A percentile compares a stretch with the other conserved stretches of the same genome.
phyloP scores from a whole-genome alignment of 192 early-diverging fungal genomes.

The Backusella sp. region DNA sequence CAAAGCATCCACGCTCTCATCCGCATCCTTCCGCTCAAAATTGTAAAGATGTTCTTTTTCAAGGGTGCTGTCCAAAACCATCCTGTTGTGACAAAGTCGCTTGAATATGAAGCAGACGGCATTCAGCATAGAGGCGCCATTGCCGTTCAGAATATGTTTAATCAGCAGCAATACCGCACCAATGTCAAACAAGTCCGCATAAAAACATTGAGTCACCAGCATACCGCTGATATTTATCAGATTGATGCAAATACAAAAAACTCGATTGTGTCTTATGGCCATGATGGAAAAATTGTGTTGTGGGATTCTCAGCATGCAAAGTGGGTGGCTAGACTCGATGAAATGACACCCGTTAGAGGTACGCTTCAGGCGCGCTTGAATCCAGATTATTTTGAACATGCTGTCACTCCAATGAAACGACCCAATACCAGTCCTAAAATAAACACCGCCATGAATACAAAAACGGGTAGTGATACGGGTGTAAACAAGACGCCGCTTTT shows the following conservation, averaged over 20 bases:
- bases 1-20: neutral
- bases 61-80: neutral
- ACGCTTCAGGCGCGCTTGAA: neutral
- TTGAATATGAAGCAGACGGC: conserved; percentile 23
- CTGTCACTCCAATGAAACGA: neutral
- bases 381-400: neutral
- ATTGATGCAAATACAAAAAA: conserved; percentile 25
- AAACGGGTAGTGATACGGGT: neutral
- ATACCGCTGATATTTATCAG: conserved; percentile 26
- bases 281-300: conserved; percentile 30
- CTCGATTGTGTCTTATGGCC: conserved; percentile 24
- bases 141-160: conserved; percentile 17
- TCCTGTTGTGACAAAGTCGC: neutral
- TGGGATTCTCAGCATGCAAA: conserved; percentile 25
- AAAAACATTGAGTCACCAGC: conserved; percentile 23
- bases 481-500: neutral
- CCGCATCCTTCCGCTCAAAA: neutral
- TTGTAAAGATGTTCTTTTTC: neutral
- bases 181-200: conserved; percentile 13
- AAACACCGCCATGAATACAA: neutral
- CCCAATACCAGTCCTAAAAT: neutral
- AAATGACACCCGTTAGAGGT: conserved; percentile 2
- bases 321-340: conserved; percentile 33
- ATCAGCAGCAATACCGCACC: conserved; percentile 13
- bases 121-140: conserved; percentile 28